Percentiles rank a stretch among this genome's conserved stretches.
phyloP scores from a whole-genome alignment of 169 alveolate genomes.

The Plasmodium adleri region DNA sequence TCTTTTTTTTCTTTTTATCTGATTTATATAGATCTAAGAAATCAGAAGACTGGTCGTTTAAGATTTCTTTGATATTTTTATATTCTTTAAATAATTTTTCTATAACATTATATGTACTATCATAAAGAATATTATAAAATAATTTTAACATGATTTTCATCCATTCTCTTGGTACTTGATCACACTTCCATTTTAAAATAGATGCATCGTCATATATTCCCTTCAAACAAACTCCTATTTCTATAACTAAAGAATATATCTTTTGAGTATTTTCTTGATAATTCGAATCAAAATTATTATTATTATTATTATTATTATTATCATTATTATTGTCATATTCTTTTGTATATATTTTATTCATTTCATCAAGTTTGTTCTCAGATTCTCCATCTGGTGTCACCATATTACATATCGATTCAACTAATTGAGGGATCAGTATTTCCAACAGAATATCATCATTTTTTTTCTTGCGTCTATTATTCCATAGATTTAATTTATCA shows the following conservation, averaged over 20 bases:
- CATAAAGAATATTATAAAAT: conserved; percentile 58
- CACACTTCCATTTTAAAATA: conserved; percentile 7
- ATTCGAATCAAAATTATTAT: background rate
- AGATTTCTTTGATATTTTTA: conserved; percentile 45
- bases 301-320: background rate
- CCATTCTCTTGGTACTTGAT: conserved; percentile 47
- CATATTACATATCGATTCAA: too few species aligned
- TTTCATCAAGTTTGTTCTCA: background rate
- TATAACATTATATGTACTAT: conserved; percentile 38
- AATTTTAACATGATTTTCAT: conserved; percentile 36
- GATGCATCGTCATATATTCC: background rate
- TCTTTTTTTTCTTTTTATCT: background rate
- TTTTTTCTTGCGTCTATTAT: conserved; percentile 37
- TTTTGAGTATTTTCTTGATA: too few species aligned
- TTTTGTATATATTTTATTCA: background rate
- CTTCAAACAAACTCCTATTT: conserved; percentile 38
- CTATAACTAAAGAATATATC: conserved; percentile 14
- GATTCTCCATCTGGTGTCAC: background rate
- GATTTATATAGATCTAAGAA: conserved; percentile 8
- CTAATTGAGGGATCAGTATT: background rate
- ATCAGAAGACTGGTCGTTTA: conserved; percentile 25
- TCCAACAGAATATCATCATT: conserved; percentile 1
- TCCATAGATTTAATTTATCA: conserved; percentile 65
- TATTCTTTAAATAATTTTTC: conserved; percentile 55
- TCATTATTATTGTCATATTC: background rate